Evolutionary conservation across 495 filamentous ascomycete species (phyloP).

Genomic region (Aspergillus taichungensis): DNA sequence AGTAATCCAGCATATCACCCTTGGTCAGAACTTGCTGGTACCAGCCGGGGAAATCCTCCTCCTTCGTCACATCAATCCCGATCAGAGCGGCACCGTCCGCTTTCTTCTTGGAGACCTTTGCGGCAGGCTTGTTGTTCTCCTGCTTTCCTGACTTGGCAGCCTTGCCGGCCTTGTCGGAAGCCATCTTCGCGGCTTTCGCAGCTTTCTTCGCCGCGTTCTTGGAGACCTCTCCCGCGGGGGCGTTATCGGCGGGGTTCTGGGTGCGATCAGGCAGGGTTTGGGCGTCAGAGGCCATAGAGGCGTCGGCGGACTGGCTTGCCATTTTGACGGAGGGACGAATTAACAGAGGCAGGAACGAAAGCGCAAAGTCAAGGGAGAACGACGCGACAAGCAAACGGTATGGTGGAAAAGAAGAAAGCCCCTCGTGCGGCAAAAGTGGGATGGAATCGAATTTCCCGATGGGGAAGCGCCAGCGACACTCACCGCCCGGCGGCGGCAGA

Average conservation of each 20-base stretch:
- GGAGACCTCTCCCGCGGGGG: conserved; percentile 41
- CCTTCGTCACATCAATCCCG: conserved; percentile 76
- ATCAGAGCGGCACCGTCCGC: conserved; percentile 60
- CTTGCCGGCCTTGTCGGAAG: conserved; percentile 60
- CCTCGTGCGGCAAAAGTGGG: conserved; percentile 35
- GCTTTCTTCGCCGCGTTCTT: conserved; percentile 70
- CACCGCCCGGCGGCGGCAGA: conserved; percentile 39
- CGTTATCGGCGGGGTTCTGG: conserved; percentile 32
- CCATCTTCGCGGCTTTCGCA: conserved; percentile 55
- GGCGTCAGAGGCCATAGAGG: conserved; percentile 19
- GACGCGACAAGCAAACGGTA: conserved; percentile 6
- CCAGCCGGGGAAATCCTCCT: conserved; percentile 84
- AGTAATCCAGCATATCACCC: conserved; percentile 89
- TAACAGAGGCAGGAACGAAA: conserved; percentile 9
- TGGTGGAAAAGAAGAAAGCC: conserved; percentile 14
- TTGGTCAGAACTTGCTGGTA: conserved; percentile 95
- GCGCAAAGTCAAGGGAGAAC: conserved; percentile 7
- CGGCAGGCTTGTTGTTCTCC: conserved; percentile 33
- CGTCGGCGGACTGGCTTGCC: conserved; percentile 28
- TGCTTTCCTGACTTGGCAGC: conserved; percentile 39
- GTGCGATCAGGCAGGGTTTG: conserved; percentile 36
- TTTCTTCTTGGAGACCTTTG: conserved; percentile 38
- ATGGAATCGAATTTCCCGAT: conserved; percentile 14
- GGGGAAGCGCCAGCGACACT: conserved; percentile 10
- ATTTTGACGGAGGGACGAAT: conserved; percentile 23